Percentiles rank a stretch among this genome's conserved stretches.
These are phyloP conservation scores for Ustilago lituana DNA, from an alignment of 1,284 basidiomycete genomes.

Conservation along the genomic window DNA sequence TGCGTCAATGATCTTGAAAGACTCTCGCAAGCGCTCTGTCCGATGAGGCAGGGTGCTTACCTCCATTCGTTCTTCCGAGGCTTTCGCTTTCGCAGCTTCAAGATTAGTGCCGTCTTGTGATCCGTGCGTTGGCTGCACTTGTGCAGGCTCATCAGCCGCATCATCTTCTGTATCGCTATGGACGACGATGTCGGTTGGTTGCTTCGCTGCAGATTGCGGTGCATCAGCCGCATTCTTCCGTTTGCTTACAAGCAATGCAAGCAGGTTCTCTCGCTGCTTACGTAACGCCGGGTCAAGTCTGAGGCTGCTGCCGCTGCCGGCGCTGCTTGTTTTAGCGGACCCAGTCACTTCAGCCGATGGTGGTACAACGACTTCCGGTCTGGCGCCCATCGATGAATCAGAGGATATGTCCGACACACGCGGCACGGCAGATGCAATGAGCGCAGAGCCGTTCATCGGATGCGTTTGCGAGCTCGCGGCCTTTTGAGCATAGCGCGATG, in stretches of 20 bases:
- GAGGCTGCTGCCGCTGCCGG: not conserved
- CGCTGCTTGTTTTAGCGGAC: not conserved
- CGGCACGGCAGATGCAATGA: not conserved
- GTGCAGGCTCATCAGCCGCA: not conserved
- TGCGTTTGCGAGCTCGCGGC: not conserved
- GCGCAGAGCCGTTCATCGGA: not conserved
- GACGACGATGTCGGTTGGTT: not conserved
- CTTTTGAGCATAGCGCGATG: not conserved
- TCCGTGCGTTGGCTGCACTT: not conserved
- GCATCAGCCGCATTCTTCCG: constrained; percentile 9
- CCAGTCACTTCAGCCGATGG: not conserved
- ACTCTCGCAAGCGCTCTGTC: no score
- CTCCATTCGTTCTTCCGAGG: constrained; percentile 10
- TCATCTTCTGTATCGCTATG: not conserved
- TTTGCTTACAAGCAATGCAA: constrained; percentile 30
- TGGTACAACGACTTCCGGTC: not conserved
- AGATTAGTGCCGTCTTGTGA: no score
- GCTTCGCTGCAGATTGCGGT: not conserved
- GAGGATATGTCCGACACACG: not conserved
- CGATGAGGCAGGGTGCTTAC: constrained; percentile 4
- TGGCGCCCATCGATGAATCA: not conserved
- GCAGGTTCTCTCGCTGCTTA: constrained; percentile 29
- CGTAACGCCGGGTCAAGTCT: constrained; percentile 32
- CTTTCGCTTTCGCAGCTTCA: no score
- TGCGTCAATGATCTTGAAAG: constrained; percentile 6